A percentile compares a stretch with the other conserved stretches of the same genome.
phyloP scores from a whole-genome alignment of 2,329 filamentous ascomycete genomes.

The Clonostachys rosea region DNA sequence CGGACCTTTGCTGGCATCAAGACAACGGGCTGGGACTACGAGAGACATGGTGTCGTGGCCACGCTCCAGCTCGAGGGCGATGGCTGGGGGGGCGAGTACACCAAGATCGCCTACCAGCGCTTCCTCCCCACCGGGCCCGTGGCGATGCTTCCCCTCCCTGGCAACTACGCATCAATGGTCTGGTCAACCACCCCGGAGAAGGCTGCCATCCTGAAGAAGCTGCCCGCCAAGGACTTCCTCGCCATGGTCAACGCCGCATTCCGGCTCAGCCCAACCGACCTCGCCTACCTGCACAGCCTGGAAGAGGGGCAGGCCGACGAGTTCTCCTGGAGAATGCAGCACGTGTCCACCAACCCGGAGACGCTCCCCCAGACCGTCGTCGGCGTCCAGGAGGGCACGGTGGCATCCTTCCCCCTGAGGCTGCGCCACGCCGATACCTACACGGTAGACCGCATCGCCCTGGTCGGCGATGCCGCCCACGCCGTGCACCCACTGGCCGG shows the following conservation, averaged over 20 bases:
- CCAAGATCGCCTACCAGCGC: constrained; percentile 84
- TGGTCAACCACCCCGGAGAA: constrained; percentile 88
- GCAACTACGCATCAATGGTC: constrained; percentile 78
- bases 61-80: constrained; percentile 69
- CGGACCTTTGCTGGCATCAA: constrained; percentile 83
- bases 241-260: constrained; percentile 94
- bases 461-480: constrained; percentile 93
- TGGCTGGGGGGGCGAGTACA: constrained; percentile 46
- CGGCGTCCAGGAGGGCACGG: constrained; percentile 70
- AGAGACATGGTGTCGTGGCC: constrained; percentile 84
- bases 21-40: constrained; percentile 89
- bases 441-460: constrained; percentile 80
- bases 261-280: constrained; percentile 71
- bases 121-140: constrained; percentile 92
- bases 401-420: constrained; percentile 88
- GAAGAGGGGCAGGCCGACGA: constrained; percentile 62
- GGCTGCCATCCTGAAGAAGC: constrained; percentile 72
- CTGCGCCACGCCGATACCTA: constrained; percentile 94
- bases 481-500: constrained; percentile 92
- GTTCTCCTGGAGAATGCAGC: constrained; percentile 74
- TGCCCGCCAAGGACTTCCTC: constrained; percentile 69
- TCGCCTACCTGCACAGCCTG: constrained; percentile 75
- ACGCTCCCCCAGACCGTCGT: constrained; percentile 62
- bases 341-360: constrained; percentile 53
- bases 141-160: constrained; percentile 85